A percentile compares a stretch with the other conserved stretches of the same genome.
Evolutionary conservation across 2,329 filamentous ascomycete genomes (phyloP).

Genomic region (Trichothecium roseum): DNA sequence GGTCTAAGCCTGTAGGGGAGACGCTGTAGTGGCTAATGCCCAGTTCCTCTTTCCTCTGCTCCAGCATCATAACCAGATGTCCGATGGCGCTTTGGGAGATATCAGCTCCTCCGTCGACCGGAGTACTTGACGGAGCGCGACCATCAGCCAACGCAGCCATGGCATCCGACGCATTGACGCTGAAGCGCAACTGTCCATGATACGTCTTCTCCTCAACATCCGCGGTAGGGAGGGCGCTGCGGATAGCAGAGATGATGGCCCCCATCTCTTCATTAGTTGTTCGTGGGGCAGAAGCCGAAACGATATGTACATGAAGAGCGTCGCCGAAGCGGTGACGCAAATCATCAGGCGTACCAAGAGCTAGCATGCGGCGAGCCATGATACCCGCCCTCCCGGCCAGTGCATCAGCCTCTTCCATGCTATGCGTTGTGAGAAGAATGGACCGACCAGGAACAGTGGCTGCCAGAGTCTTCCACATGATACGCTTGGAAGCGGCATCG

Average conservation of each 20-base stretch:
- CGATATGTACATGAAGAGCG: constrained; percentile 65
- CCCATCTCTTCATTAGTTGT: constrained; percentile 57
- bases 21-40: constrained; percentile 76
- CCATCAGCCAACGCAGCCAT: too few relatives aligned
- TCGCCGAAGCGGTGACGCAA: constrained; percentile 64
- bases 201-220: constrained; percentile 51
- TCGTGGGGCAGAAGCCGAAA: constrained; percentile 59
- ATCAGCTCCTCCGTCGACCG: too few relatives aligned
- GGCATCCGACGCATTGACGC: constrained; percentile 10
- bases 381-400: constrained; percentile 57
- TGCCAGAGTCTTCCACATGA: constrained; percentile 65
- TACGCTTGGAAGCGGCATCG: constrained; percentile 62
- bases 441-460: constrained; percentile 55
- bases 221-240: constrained; percentile 46
- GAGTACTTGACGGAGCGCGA: too few relatives aligned
- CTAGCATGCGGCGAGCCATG: constrained; percentile 70
- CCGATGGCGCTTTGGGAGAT: constrained; percentile 40
- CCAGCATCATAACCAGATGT: constrained; percentile 57
- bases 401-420: constrained; percentile 73
- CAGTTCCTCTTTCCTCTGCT: constrained; percentile 53
- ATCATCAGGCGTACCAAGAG: constrained; percentile 58
- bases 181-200: constrained; percentile 17
- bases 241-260: constrained; percentile 52
- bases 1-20: constrained; percentile 73
- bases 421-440: constrained; percentile 65